phyloP scores from a whole-genome alignment of 2,329 filamentous ascomycete species.

The Penicillium frequentans region DNA sequence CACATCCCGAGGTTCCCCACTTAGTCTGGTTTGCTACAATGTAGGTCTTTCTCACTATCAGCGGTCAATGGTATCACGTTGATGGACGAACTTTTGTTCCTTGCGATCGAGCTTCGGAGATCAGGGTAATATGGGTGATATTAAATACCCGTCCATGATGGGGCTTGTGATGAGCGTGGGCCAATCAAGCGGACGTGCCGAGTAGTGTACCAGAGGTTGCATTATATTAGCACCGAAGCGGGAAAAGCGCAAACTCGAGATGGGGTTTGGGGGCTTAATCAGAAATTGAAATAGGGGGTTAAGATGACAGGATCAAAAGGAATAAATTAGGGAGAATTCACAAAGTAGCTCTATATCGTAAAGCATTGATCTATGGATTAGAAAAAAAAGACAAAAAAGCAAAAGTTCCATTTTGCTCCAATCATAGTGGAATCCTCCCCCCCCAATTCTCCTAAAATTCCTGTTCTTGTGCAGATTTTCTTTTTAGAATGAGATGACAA shows the following conservation, averaged over 20 bases:
- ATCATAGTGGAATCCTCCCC: neutral
- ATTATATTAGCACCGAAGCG: constrained; percentile 8
- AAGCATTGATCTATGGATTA: no score
- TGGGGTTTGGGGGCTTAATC: neutral
- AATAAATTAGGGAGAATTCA: neutral
- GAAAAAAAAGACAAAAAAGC: neutral
- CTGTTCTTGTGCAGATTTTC: neutral
- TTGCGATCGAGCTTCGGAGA: neutral
- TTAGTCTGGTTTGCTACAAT: neutral
- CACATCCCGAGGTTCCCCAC: neutral
- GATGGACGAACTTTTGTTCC: neutral
- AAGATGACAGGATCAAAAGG: neutral
- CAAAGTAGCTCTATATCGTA: no score
- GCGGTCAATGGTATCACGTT: neutral
- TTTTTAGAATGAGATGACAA: no score
- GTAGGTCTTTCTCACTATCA: neutral
- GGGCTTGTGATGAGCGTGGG: constrained; percentile 2
- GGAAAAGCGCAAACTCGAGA: neutral
- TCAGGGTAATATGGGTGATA: neutral
- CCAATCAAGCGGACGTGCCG: constrained; percentile 13
- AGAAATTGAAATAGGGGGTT: neutral
- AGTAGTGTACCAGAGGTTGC: constrained; percentile 21
- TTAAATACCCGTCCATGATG: constrained; percentile 4
- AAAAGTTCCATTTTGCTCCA: neutral
- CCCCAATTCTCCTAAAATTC: constrained; percentile 12